These are phyloP conservation scores for Fusarium poae DNA, from an alignment of 2,329 filamentous ascomycete genomes.

Conservation along the genomic window DNA sequence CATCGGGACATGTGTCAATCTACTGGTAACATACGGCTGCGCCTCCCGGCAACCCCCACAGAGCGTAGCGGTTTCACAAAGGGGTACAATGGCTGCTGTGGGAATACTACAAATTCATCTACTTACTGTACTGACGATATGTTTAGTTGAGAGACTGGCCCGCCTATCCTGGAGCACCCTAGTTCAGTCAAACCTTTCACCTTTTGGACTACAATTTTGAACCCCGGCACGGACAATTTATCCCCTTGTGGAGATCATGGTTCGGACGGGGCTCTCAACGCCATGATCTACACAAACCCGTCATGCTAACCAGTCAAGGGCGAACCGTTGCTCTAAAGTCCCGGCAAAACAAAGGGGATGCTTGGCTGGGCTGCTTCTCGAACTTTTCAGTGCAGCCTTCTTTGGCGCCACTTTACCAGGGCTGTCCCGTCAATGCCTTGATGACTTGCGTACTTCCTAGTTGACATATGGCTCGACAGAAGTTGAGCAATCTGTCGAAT, in stretches of 20 bases:
- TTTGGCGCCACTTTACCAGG: slow-evolving; percentile 38
- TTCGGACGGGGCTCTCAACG: slow-evolving; percentile 50
- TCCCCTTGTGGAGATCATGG: slow-evolving; percentile 52
- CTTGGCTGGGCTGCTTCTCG: slow-evolving; percentile 41
- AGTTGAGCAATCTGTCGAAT: slow-evolving; percentile 13
- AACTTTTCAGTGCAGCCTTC: slow-evolving; percentile 35
- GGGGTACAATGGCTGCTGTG: slow-evolving; percentile 35
- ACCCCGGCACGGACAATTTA: slow-evolving; percentile 48
- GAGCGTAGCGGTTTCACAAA: slow-evolving; percentile 36
- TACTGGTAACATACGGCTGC: slow-evolving; percentile 44
- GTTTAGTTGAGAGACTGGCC: slow-evolving; percentile 32
- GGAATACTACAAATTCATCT: slow-evolving; percentile 28
- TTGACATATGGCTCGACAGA: slow-evolving; percentile 28
- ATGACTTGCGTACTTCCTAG: slow-evolving; percentile 18
- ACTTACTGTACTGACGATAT: slow-evolving; percentile 14
- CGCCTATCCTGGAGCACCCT: slow-evolving; percentile 33
- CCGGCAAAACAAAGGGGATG: slow-evolving; percentile 40
- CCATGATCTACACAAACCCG: slow-evolving; percentile 50
- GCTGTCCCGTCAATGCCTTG: slow-evolving; percentile 31
- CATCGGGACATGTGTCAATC: slow-evolving; percentile 42
- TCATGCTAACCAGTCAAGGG: slow-evolving; percentile 46
- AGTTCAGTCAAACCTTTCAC: slow-evolving; percentile 30
- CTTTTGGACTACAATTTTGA: slow-evolving; percentile 34
- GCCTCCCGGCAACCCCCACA: slow-evolving; percentile 40
- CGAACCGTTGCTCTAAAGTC: slow-evolving; percentile 47